phyloP scores from a whole-genome alignment of 106 monocot species.

The Acorus calamus region DNA sequence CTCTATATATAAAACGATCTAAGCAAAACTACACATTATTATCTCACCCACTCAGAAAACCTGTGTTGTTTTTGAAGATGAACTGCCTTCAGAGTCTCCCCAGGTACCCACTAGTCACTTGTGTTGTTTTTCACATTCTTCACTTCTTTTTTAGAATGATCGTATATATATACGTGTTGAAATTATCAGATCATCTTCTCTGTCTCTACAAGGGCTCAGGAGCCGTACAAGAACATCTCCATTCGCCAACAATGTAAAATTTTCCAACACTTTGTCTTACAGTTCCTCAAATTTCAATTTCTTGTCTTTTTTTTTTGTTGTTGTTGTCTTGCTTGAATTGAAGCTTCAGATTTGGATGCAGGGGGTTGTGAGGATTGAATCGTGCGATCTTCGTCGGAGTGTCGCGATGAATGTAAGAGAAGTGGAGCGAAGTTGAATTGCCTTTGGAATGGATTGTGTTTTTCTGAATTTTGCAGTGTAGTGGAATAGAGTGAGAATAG shows the following conservation, averaged over 20 bases:
- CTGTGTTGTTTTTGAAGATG: too few relatives aligned
- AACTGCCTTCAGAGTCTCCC: too few relatives aligned
- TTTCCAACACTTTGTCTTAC: neutral
- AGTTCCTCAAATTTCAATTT: neutral
- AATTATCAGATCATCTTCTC: slow-evolving; percentile 13
- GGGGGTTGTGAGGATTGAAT: slow-evolving; percentile 20
- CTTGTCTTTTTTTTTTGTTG: neutral
- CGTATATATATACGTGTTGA: too few relatives aligned
- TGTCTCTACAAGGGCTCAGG: neutral
- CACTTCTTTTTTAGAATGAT: too few relatives aligned
- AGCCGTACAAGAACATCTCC: slow-evolving; percentile 12
- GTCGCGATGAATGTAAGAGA: slow-evolving; percentile 30
- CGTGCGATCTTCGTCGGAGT: slow-evolving; percentile 12
- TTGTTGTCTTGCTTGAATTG: neutral
- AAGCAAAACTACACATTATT: too few relatives aligned
- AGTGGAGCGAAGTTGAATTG: neutral
- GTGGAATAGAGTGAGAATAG: too few relatives aligned
- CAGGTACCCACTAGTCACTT: too few relatives aligned
- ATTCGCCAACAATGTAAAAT: slow-evolving; percentile 20
- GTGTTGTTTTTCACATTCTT: too few relatives aligned
- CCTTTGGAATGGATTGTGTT: slow-evolving; percentile 1
- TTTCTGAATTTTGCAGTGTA: neutral
- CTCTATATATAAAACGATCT: too few relatives aligned
- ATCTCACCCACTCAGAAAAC: too few relatives aligned
- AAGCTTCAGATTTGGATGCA: slow-evolving; percentile 9